Percentiles rank a stretch among this genome's conserved stretches.
phyloP scores from a whole-genome alignment of 805 yeast species.

The Candida pseudofarinosa region DNA sequence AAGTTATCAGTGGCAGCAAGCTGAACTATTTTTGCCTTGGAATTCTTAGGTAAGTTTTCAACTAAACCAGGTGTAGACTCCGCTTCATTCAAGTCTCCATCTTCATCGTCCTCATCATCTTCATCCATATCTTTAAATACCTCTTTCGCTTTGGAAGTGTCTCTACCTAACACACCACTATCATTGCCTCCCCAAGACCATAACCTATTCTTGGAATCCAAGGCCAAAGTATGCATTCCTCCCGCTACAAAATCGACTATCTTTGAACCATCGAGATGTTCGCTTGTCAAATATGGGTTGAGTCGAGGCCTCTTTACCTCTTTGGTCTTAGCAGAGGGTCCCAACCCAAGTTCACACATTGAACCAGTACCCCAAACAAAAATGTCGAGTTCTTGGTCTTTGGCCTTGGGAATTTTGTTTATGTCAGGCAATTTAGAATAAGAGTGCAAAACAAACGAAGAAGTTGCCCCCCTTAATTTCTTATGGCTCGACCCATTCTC shows the following conservation, averaged over 20 bases:
- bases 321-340: conserved; percentile 85
- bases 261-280: conserved; percentile 46
- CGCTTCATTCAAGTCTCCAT: conserved; percentile 80
- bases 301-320: conserved; percentile 95
- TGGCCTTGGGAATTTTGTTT: conserved; percentile 36
- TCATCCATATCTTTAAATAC: conserved; percentile 64
- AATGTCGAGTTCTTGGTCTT: conserved; percentile 57
- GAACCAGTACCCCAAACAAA: conserved; percentile 97
- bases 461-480: conserved; percentile 23
- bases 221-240: conserved; percentile 89
- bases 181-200: conserved; percentile 99
- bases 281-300: conserved; percentile 67
- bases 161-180: conserved; percentile 86
- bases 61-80: conserved; percentile 89
- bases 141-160: conserved; percentile 60
- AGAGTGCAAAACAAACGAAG: conserved; percentile 46
- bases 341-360: conserved; percentile 97
- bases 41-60: conserved; percentile 51
- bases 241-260: conserved; percentile 90
- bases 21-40: conserved; percentile 56
- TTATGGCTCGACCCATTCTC: conserved; percentile 15
- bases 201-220: conserved; percentile 69
- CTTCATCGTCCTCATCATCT: conserved; percentile 51
- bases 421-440: conserved; percentile 45
- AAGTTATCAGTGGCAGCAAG: conserved; percentile 90